Conservation (phyloP, 345 rosid species). For the Triadica sebifera region DNA sequence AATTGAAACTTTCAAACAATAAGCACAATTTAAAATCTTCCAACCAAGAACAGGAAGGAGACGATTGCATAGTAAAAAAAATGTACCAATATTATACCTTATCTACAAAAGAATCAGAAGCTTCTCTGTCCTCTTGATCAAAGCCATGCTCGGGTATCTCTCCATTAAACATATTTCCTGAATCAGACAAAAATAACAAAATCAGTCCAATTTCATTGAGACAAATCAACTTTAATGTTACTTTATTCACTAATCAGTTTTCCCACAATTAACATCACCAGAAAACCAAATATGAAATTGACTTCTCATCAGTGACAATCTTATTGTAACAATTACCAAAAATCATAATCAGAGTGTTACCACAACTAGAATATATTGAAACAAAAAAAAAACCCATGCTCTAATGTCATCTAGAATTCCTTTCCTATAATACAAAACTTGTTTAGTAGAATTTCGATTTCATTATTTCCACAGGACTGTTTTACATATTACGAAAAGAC, state of each 20-base stretch:
- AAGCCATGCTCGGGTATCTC: conserved; percentile 31
- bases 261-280: background rate
- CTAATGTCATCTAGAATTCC: background rate
- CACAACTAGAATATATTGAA: no score
- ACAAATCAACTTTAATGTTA: background rate
- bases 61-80: background rate
- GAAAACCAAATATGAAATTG: background rate
- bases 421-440: background rate
- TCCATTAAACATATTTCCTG: conserved; percentile 41
- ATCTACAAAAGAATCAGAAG: conserved; percentile 22
- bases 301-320: background rate
- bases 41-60: background rate
- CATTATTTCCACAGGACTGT: no score
- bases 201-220: conserved; percentile 9
- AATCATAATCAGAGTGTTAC: background rate
- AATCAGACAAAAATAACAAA: conserved; percentile 11
- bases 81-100: conserved; percentile 33
- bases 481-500: no score
- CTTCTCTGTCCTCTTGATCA: conserved; percentile 28
- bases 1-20: background rate
- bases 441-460: conserved; percentile 3
- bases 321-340: background rate
- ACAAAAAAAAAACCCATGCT: background rate
- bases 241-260: background rate
- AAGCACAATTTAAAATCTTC: background rate